Evolutionary conservation across 352 stramenopile genomes (phyloP).

Genomic region (Phytophthora ramorum): DNA sequence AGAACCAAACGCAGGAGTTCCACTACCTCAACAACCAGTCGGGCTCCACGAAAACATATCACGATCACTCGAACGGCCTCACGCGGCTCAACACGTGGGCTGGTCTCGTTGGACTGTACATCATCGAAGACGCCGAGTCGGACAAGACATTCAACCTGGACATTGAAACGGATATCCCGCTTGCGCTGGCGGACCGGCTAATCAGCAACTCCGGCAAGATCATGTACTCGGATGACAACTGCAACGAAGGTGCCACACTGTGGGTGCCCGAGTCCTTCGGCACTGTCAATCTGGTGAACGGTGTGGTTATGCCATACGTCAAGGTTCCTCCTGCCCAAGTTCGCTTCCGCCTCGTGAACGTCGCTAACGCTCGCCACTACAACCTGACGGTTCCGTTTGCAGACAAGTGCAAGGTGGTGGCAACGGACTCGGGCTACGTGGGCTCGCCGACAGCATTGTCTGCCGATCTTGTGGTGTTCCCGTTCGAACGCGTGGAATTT

Average conservation of each 20-base stretch:
- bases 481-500: constrained; percentile 64
- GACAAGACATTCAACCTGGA: constrained; percentile 45
- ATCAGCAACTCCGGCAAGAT: constrained; percentile 38
- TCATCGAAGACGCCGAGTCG: constrained; percentile 44
- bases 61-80: constrained; percentile 58
- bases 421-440: constrained; percentile 70
- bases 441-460: constrained; percentile 23
- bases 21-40: constrained; percentile 60
- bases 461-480: constrained; percentile 45
- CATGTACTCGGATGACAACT: constrained; percentile 57
- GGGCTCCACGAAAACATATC: constrained; percentile 55
- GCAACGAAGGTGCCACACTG: constrained; percentile 30
- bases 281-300: constrained; percentile 53
- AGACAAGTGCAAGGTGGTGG: constrained; percentile 66
- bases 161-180: constrained; percentile 53
- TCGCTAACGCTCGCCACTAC: constrained; percentile 79
- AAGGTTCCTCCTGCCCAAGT: constrained; percentile 70
- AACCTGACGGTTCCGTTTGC: constrained; percentile 77
- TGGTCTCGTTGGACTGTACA: constrained; percentile 50
- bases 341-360: constrained; percentile 69
- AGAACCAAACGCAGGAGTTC: constrained; percentile 46
- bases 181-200: constrained; percentile 45
- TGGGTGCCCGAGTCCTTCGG: constrained; percentile 63
- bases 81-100: constrained; percentile 59
- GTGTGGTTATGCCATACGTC: constrained; percentile 64